Evolutionary conservation across 257 asterid genomes (phyloP).

Genomic region (Scutellaria barbata): DNA sequence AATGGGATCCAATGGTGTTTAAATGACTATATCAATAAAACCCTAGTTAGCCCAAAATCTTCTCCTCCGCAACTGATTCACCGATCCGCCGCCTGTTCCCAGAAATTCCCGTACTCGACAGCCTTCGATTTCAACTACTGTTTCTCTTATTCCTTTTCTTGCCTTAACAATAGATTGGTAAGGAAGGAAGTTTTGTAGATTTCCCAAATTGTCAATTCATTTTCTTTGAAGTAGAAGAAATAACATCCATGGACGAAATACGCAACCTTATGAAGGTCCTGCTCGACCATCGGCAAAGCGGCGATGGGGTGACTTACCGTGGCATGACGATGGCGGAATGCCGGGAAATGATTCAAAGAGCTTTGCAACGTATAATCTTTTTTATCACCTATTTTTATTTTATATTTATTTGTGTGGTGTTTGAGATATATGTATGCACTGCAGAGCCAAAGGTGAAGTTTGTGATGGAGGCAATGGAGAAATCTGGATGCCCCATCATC

Average conservation of each 20-base stretch:
- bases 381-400: neutral
- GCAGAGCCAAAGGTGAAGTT: constrained; percentile 67
- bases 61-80: too few relatives aligned
- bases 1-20: too few relatives aligned
- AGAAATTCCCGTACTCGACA: too few relatives aligned
- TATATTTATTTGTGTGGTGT: neutral
- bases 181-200: too few relatives aligned
- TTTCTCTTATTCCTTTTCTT: too few relatives aligned
- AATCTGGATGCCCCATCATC: constrained; percentile 57
- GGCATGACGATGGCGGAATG: constrained; percentile 53
- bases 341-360: constrained; percentile 51
- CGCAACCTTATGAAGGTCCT: neutral
- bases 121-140: too few relatives aligned
- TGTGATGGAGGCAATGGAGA: constrained; percentile 60
- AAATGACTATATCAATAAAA: too few relatives aligned
- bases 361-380: constrained; percentile 47
- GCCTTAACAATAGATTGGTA: too few relatives aligned
- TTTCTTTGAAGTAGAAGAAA: too few relatives aligned
- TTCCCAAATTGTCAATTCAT: too few relatives aligned
- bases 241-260: neutral
- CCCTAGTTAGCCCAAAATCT: too few relatives aligned
- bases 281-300: neutral
- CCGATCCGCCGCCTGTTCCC: too few relatives aligned
- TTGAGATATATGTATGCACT: neutral
- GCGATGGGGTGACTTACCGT: constrained; percentile 19